A percentile compares a stretch with the other conserved stretches of the same genome.
phyloP scores from a whole-genome alignment of 306 rosid genomes.

The Lathyrus aphaca region DNA sequence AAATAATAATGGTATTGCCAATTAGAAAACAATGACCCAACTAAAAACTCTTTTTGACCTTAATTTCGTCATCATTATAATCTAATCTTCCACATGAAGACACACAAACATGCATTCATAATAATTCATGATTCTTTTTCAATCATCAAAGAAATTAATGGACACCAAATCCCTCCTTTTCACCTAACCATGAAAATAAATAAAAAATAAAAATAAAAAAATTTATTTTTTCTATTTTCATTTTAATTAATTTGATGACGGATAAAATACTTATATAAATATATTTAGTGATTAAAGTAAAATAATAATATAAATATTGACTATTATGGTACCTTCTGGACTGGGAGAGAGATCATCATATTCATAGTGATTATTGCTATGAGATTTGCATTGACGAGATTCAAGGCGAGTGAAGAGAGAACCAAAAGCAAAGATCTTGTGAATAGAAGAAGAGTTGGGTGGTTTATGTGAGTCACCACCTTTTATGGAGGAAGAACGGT shows the following conservation, averaged over 20 bases:
- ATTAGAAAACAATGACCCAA: conserved; percentile 43
- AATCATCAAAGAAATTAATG: conserved; percentile 42
- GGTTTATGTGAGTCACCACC: conserved; percentile 34
- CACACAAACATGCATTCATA: conserved; percentile 52
- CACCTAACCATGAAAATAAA: conserved; percentile 3
- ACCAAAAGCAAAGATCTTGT: conserved; percentile 87
- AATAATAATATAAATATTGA: not conserved
- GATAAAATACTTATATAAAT: not conserved
- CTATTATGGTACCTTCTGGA: conserved; percentile 72
- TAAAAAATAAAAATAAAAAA: not conserved
- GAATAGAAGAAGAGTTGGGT: conserved; percentile 51
- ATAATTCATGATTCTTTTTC: conserved; percentile 29
- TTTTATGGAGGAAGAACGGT: conserved; percentile 25
- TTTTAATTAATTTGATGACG: not conserved
- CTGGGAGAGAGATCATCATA: conserved; percentile 66
- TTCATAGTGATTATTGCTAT: conserved; percentile 39
- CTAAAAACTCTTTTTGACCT: conserved; percentile 46
- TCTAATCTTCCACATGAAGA: conserved; percentile 49
- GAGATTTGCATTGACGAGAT: conserved; percentile 62
- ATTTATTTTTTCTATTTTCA: not conserved
- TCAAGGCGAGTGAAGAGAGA: conserved; percentile 75
- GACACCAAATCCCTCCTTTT: conserved; percentile 26
- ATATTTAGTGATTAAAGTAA: too few relatives aligned
- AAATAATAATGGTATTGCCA: conserved; percentile 36
- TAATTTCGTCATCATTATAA: conserved; percentile 47